Evolutionary conservation across 768 basidiomycete genomes (phyloP).

Genomic region (Pleurotus platypus): DNA sequence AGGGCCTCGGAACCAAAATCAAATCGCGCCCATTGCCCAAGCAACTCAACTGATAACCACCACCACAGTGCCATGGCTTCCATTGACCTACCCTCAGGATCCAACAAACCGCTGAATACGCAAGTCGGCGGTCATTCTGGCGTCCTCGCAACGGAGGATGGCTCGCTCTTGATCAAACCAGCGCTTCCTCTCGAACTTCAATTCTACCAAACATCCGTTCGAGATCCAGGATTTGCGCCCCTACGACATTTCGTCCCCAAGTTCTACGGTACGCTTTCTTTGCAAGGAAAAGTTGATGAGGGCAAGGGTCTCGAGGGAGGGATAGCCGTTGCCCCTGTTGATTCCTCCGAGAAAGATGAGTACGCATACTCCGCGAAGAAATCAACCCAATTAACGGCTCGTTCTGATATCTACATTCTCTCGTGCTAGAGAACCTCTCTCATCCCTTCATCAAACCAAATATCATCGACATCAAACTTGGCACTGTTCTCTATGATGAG

Average conservation of each 20-base stretch:
- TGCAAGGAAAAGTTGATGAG: constrained; percentile 59
- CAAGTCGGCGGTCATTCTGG: constrained; percentile 85
- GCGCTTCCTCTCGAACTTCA: constrained; percentile 58
- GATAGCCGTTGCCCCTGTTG: constrained; percentile 21
- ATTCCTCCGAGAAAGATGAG: constrained; percentile 40
- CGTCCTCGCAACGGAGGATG: constrained; percentile 68
- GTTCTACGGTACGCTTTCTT: constrained; percentile 74
- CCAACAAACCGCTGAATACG: constrained; percentile 35
- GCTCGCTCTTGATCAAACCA: constrained; percentile 79
- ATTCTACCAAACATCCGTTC: constrained; percentile 63
- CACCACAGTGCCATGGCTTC: not conserved
- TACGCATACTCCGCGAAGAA: not conserved
- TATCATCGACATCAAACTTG: constrained; percentile 91
- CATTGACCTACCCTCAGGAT: constrained; percentile 10
- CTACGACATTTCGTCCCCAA: constrained; percentile 64
- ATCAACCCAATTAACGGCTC: not conserved
- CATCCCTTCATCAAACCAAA: constrained; percentile 76
- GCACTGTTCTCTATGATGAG: constrained; percentile 82
- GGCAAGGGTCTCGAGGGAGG: constrained; percentile 22
- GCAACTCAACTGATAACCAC: not conserved
- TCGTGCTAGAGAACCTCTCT: constrained; percentile 85
- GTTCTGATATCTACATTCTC: constrained; percentile 43
- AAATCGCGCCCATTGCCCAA: not conserved
- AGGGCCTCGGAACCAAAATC: not conserved
- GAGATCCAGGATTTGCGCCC: constrained; percentile 33